Evolutionary conservation across 169 alveolate species (phyloP).

Genomic region (Cryptosporidium baileyi): DNA sequence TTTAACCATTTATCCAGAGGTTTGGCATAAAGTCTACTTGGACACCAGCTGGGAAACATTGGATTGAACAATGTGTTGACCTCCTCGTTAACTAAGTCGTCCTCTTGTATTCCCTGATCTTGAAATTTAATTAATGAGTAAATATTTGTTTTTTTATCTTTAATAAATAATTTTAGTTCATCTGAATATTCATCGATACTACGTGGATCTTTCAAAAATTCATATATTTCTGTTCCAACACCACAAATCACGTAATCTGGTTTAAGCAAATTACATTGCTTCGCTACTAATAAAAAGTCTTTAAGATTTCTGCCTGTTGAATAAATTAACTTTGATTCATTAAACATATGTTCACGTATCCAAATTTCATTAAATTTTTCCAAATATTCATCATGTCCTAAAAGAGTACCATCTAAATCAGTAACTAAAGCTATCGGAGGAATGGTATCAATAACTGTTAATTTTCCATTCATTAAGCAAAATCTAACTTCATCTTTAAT

Average conservation of each 20-base stretch:
- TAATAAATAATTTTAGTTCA: background rate
- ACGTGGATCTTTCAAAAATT: conserved; percentile 50
- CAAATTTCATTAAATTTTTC: conserved; percentile 65
- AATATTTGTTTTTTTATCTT: background rate
- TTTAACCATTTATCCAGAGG: conserved; percentile 60
- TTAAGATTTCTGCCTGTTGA: conserved; percentile 74
- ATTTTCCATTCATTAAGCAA: conserved; percentile 19
- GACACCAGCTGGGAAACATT: conserved; percentile 72
- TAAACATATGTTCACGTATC: conserved; percentile 66
- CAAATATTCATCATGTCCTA: conserved; percentile 69
- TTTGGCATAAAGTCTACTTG: conserved; percentile 53
- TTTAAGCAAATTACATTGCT: conserved; percentile 53
- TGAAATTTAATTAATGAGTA: background rate
- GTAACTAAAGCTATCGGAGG: conserved; percentile 62
- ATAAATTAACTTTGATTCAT: conserved; percentile 73
- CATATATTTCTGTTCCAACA: conserved; percentile 74
- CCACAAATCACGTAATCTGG: conserved; percentile 73
- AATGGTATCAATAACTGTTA: background rate
- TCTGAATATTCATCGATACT: background rate
- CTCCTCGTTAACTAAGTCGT: background rate
- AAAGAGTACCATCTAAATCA: conserved; percentile 73
- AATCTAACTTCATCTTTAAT: no score
- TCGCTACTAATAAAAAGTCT: conserved; percentile 71
- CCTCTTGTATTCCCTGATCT: background rate
- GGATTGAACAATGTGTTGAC: conserved; percentile 1